phyloP scores from a whole-genome alignment of 176 grass and related monocot species.

The Aegilops tauschii region DNA sequence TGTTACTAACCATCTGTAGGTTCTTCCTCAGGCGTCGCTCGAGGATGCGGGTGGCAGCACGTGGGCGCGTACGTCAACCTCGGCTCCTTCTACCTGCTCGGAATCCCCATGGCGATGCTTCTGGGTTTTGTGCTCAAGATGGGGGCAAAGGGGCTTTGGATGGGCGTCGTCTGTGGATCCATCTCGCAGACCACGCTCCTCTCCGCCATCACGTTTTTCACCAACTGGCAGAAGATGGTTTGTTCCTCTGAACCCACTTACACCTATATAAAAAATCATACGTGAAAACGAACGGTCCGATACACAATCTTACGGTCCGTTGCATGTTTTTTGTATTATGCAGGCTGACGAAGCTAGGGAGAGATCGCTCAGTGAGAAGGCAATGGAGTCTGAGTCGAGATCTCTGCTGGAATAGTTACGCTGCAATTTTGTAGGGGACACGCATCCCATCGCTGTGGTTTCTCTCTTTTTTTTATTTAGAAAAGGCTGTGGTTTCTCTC shows the following conservation, averaged over 20 bases:
- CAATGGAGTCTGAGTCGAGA: slow-evolving; percentile 4
- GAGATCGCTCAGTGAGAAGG: slow-evolving; percentile 48
- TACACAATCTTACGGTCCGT: neutral
- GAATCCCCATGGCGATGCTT: slow-evolving; percentile 59
- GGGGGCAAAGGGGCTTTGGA: slow-evolving; percentile 77
- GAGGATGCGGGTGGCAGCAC: slow-evolving; percentile 91
- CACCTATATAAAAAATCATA: neutral
- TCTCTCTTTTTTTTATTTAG: neutral
- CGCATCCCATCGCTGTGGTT: neutral
- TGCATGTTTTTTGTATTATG: neutral
- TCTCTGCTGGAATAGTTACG: slow-evolving; percentile 18
- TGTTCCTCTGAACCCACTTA: neutral
- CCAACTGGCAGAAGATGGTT: slow-evolving; percentile 83
- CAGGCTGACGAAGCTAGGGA: slow-evolving; percentile 60
- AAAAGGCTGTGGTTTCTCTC: neutral
- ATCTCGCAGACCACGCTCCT: slow-evolving; percentile 55
- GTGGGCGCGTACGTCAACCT: slow-evolving; percentile 83
- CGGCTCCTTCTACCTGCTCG: slow-evolving; percentile 80
- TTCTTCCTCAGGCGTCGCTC: slow-evolving; percentile 61
- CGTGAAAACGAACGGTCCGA: neutral
- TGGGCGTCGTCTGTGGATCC: slow-evolving; percentile 72
- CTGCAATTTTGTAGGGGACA: neutral
- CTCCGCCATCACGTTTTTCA: slow-evolving; percentile 60
- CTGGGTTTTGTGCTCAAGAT: slow-evolving; percentile 62
- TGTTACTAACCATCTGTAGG: neutral